phyloP scores from a whole-genome alignment of 352 stramenopile species.

The Pythium dissotocum region DNA sequence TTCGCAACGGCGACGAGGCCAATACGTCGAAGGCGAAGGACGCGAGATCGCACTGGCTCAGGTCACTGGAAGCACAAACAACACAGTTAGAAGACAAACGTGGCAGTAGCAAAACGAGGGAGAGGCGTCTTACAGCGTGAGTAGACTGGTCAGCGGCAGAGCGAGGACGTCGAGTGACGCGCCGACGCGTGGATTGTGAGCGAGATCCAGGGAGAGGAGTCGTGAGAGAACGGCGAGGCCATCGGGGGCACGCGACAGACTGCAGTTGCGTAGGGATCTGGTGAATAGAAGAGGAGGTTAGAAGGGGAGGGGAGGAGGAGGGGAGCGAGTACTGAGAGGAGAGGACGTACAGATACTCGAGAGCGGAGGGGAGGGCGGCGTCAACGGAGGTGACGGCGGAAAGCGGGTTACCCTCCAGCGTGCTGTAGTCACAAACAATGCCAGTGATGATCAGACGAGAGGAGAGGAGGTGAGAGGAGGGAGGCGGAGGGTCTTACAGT shows the following conservation, averaged over 20 bases:
- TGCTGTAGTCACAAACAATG: not conserved
- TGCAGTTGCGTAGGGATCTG: constrained; percentile 12
- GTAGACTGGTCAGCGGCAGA: constrained; percentile 4
- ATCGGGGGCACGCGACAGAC: not conserved
- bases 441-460: not conserved
- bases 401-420: constrained; percentile 1
- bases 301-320: not conserved
- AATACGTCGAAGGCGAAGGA: constrained; percentile 7
- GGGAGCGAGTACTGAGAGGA: not conserved
- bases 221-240: not conserved
- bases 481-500: not conserved
- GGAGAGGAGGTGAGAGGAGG: not conserved
- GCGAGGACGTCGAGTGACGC: not conserved
- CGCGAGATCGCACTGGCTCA: not conserved
- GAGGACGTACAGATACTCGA: constrained; percentile 4
- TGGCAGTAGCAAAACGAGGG: not conserved
- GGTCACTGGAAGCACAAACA: not conserved
- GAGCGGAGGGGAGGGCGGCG: not conserved
- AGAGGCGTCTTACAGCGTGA: not conserved
- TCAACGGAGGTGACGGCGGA: not conserved
- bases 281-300: not conserved
- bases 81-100: not conserved
- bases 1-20: constrained; percentile 2
- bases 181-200: constrained; percentile 4
- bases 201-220: constrained; percentile 9